Percentiles rank a stretch among this genome's conserved stretches.
Conservation (phyloP, 805 yeast genomes). For the Candida sithepensis region DNA sequence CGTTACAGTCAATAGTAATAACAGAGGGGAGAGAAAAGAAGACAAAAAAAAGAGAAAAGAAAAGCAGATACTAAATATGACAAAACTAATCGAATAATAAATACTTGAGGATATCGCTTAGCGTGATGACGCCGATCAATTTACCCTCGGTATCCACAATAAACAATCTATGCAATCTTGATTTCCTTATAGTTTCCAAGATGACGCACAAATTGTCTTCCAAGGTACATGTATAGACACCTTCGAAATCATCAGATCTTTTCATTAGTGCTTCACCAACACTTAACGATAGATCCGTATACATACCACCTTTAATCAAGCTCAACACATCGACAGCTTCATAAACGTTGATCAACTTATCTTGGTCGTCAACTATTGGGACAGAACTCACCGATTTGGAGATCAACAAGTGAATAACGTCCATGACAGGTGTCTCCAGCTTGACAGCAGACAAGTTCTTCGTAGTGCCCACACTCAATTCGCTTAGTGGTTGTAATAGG, state of each 20-base stretch:
- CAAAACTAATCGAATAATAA: constrained; percentile 43
- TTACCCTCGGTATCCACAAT: constrained; percentile 83
- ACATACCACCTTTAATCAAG: constrained; percentile 89
- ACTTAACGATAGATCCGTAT: constrained; percentile 81
- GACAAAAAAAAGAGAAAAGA: not conserved
- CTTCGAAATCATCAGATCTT: constrained; percentile 94
- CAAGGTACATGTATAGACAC: constrained; percentile 92
- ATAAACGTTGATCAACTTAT: constrained; percentile 77
- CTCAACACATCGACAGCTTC: constrained; percentile 95
- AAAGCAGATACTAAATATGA: not conserved
- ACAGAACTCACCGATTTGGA: constrained; percentile 83
- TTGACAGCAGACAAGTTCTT: constrained; percentile 68
- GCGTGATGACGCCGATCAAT: constrained; percentile 78
- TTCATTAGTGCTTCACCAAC: constrained; percentile 96
- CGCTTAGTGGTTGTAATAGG: constrained; percentile 70
- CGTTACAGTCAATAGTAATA: not conserved
- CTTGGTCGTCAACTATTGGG: constrained; percentile 77
- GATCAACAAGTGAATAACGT: constrained; percentile 80
- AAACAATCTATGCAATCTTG: constrained; percentile 86
- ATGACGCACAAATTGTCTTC: constrained; percentile 84
- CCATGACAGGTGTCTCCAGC: constrained; percentile 90
- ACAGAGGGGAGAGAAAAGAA: not conserved
- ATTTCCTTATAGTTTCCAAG: constrained; percentile 87
- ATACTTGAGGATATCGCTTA: constrained; percentile 87
- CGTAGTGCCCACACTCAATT: constrained; percentile 59